Evolutionary conservation across 2,329 filamentous ascomycete genomes (phyloP).

Genomic region (Clonostachys chloroleuca): DNA sequence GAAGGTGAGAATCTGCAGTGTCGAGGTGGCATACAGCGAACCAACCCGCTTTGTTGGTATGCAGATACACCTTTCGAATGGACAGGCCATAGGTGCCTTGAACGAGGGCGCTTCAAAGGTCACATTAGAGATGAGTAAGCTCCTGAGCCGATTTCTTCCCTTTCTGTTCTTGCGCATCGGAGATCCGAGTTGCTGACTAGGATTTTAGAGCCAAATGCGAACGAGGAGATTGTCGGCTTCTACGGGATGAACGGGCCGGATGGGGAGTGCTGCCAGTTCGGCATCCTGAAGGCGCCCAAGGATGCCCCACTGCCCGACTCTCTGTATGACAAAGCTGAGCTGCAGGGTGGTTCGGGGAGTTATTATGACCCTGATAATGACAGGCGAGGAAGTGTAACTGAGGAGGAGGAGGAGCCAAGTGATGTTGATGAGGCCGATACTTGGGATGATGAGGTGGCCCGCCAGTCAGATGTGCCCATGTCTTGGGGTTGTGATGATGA

Average conservation of each 20-base stretch:
- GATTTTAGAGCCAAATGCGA: conserved; percentile 17
- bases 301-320: conserved; percentile 28
- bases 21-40: background rate
- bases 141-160: too few species aligned
- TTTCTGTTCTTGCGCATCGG: background rate
- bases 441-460: too few species aligned
- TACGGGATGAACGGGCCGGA: conserved; percentile 27
- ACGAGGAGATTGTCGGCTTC: conserved; percentile 39
- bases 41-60: conserved; percentile 7
- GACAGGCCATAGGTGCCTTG: conserved; percentile 10
- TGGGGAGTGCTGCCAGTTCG: conserved; percentile 31
- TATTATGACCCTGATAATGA: too few species aligned
- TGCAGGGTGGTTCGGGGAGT: conserved; percentile 21
- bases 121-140: too few species aligned
- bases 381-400: too few species aligned
- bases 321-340: conserved; percentile 33
- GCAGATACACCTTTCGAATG: conserved; percentile 12
- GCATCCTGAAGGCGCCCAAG: conserved; percentile 38
- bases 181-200: conserved; percentile 1
- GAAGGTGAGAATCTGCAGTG: conserved; percentile 18
- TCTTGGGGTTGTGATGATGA: conserved; percentile 18
- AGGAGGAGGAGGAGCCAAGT: too few species aligned
- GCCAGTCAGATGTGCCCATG: conserved; percentile 43
- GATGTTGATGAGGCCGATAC: too few species aligned
- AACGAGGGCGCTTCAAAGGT: conserved; percentile 2